Evolutionary conservation across 331 rosid species (phyloP).

Genomic region (Cydonia oblonga): DNA sequence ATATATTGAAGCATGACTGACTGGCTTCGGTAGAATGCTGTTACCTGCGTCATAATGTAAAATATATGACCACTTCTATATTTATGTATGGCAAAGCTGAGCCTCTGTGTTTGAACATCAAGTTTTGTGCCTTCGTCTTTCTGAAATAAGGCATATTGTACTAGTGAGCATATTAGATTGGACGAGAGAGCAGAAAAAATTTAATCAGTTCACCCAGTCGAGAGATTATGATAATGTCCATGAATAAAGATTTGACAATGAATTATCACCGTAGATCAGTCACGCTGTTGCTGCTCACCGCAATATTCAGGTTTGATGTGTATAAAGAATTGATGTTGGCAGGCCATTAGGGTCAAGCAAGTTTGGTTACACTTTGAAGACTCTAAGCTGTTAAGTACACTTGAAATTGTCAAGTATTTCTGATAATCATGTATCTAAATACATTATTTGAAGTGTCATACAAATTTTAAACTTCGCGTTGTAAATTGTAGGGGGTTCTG

Average conservation of each 20-base stretch:
- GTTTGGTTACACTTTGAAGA: not conserved
- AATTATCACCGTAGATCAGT: not conserved
- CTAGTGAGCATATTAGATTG: not conserved
- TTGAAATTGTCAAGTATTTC: not conserved
- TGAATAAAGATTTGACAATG: not conserved
- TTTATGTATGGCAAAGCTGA: not conserved
- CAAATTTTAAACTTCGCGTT: not conserved
- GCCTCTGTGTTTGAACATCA: not conserved
- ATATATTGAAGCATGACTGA: not conserved
- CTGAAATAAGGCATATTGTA: not conserved
- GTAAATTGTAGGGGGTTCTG: not conserved
- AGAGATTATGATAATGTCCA: not conserved
- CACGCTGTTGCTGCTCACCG: not conserved
- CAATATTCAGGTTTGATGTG: too few relatives aligned
- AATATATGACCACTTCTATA: not conserved
- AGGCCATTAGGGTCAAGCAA: not conserved
- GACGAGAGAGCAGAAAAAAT: not conserved
- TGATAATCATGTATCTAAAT: too few relatives aligned
- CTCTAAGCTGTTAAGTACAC: not conserved
- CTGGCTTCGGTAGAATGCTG: not conserved
- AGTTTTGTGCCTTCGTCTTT: not conserved
- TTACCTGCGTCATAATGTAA: not conserved
- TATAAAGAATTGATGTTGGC: not conserved
- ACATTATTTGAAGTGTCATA: too few relatives aligned
- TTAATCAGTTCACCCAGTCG: not conserved